Percentiles rank a stretch among this genome's conserved stretches.
Evolutionary conservation across 1,139 yeast species (phyloP).

Genomic region (Candida sp.): DNA sequence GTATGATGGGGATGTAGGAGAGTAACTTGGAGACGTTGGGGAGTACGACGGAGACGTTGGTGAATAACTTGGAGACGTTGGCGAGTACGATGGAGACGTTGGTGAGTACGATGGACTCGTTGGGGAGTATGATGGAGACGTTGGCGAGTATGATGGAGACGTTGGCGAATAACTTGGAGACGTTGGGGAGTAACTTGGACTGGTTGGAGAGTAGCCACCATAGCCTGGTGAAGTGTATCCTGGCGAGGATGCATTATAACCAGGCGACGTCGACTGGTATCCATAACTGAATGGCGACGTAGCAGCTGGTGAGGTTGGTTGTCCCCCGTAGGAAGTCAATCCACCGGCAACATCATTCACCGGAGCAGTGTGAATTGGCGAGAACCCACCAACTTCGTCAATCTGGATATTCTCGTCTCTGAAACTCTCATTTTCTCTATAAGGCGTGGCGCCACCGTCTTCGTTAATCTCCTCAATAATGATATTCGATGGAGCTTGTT

Average conservation of each 20-base stretch:
- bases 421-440: constrained; percentile 80
- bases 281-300: constrained; percentile 65
- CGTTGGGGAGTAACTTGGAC: constrained; percentile 66
- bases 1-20: constrained; percentile 66
- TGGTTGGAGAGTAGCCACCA: constrained; percentile 57
- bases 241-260: constrained; percentile 56
- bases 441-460: constrained; percentile 96
- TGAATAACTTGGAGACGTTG: constrained; percentile 75
- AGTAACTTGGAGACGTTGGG: constrained; percentile 58
- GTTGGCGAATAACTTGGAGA: constrained; percentile 78
- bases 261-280: constrained; percentile 63
- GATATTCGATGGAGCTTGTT: constrained; percentile 61
- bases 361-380: constrained; percentile 93
- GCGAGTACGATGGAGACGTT: constrained; percentile 71
- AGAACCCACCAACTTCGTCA: constrained; percentile 89
- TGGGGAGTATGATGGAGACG: constrained; percentile 72
- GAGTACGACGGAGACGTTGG: constrained; percentile 72
- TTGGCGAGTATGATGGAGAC: constrained; percentile 60
- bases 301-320: constrained; percentile 57
- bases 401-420: constrained; percentile 72
- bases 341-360: constrained; percentile 86
- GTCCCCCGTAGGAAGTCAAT: constrained; percentile 87
- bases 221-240: constrained; percentile 55
- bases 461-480: constrained; percentile 42
- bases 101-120: constrained; percentile 76